Evolutionary conservation across 371 early-diverging fungal genomes (phyloP), one percentile per base, ranked within the genome.

Genomic region (Zancudomyces culisetae): DNA sequence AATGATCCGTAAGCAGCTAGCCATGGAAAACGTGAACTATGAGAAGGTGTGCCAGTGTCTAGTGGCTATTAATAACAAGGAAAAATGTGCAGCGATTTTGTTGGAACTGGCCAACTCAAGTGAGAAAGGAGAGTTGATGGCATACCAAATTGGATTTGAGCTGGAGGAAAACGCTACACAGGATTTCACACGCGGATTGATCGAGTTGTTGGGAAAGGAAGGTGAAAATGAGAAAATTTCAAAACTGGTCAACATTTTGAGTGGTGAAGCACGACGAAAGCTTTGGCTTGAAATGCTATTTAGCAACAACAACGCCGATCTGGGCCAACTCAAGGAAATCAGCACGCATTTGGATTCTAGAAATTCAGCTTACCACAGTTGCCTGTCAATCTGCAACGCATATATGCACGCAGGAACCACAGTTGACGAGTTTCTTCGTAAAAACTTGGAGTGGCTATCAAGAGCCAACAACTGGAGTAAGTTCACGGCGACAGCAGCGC

Each of bases 381-480:
- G 95, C 15, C 78, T 98, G 20, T 84, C 92, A n/a, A 85, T 98
- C 63, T 85, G 94, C 48, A 98, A 99, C 56, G 93, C 98, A 0
- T 85, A 97, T 56, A 92, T 96, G 93, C 87, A 91, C 62, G 84
- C 91, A 20, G 98, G 98, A 52, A 98, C 99, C 4, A 96, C 98
- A 2, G 88, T 89, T 58, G 99, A 99, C 63, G 87, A 90, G 52
- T 96, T 99, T 59, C 76, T 98, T 62, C 79, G 99, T 50, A 86
- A 90, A 55, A 98, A 96, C 66, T 70, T 96, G 48, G 98, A 98
- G 60, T 94, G 98, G 93, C 78, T 99, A 46, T 79, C 87, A 19
- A 79, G 95, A 55, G 91, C 97, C 23, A 91, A 85, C 50, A 95
- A 95, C 74, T 99, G 99, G 99, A 83, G 91, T 41, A 98, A 95